Evolutionary conservation across 2,329 filamentous ascomycete species (phyloP), one percentile per base, ranked within the genome.

Genomic region (Penicillium occitanis): DNA sequence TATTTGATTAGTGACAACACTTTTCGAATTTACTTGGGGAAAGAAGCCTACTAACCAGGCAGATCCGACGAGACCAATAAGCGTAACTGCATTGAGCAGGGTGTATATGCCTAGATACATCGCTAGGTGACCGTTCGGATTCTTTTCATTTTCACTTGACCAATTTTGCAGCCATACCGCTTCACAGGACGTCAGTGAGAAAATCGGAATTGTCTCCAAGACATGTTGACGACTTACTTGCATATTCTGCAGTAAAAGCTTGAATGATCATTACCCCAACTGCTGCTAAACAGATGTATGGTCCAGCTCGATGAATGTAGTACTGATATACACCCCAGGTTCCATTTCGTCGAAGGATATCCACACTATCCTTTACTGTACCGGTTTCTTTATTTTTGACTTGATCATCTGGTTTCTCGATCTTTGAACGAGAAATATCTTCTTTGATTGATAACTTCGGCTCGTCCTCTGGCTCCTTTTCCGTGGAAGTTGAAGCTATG

Each of bases 41-140:
- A 28, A 44, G 17, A 17, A 30, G 46, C 35, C 4, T 10, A 57
- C 0, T 19, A 11, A 63, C 64, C 64, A 66, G 37, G 37, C 42
- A 6, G 28, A 28, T 30, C 25, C 40, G 6, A 58, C 42, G 25
- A 66, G 40, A 11, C 64, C 51, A 10, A 33, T 17, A 69, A 65
- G 53, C 25, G 59, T n/a, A 13, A 60, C 25, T 40, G 22, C 66
- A 46, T 66, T 67, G 44, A 69, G 19, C 17, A 69, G 37, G 1
- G 61, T 58, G 30, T 68, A 69, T 11, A 68, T 22, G 22, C 68
- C 68, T 8, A 69, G 59, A 28, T 69, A 69, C 65, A 68, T 67
- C 1, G 35, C 59, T 37, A 67, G 40, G 4, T 62, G 40, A 33
- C 60, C 50, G 17, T 69, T 68, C 13, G 68, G 59, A n/a, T 69